Base-by-base conservation (phyloP, 2,329 filamentous ascomycete genomes). In the Colletotrichum tamarilloi region DNA sequence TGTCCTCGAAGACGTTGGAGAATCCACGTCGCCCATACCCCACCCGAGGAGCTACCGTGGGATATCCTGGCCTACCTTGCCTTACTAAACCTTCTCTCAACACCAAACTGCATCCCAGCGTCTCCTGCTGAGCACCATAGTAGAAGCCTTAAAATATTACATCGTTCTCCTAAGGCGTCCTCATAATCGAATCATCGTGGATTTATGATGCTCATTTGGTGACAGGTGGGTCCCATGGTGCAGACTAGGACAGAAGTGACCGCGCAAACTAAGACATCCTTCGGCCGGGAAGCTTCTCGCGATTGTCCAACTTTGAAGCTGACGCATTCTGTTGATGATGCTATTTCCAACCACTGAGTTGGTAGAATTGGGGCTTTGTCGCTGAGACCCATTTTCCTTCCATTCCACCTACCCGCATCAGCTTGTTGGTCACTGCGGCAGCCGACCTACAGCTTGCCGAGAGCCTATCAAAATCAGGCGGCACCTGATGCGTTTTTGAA, bases 21-120 rank as follows among this genome's bases (percentile, higher is more conserved):
- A 68, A 66, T 60, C 71, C 46, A 57, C 62, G 60, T 60, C 62
- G 49, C 32, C 42, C n/a, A 35, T 70, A 71, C 71, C 71, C 71
- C 71, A 73, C 67, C 55, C 62, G 26, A 62, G 28, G 24, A 58
- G 59, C 56, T 68, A 60, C 42, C 30, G 59, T 64, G 24, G 38
- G 26, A 64, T 49, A 72, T 69, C 70, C 70, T 55, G 46, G 70
- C 42, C 42, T 49, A 22, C 42, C 42, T 49, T 49, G 28, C 42
- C 42, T 49, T 22, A 38, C 42, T 30, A 58, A 65, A 73, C 67
- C 60, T 73, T 69, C 52, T n/a, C 53, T 55, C 46, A 26, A 60
- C n/a, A 57, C 26, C 67, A 49, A 53, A 24, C 35, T n/a, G 38
- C n/a, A 7, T 7, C n/a, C 28, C 9, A 12, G 8, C 16, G 58